Percentiles rank a stretch among this genome's conserved stretches.
These are phyloP conservation scores for Scheffersomyces lignosus DNA, from an alignment of 805 yeast genomes.

Conservation along the genomic window DNA sequence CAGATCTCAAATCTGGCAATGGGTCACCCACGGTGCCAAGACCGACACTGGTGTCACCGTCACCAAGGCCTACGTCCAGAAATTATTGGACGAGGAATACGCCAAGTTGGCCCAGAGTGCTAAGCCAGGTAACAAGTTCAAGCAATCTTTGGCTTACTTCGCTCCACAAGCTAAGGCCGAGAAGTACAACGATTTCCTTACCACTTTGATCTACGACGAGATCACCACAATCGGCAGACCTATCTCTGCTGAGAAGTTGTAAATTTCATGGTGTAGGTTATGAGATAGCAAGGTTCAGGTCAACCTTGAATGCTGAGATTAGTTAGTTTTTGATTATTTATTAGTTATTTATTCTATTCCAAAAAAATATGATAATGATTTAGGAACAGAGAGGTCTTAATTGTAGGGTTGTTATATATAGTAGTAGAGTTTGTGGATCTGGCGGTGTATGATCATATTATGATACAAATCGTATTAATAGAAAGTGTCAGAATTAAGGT, in stretches of 20 bases:
- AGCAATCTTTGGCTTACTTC: slow-evolving; percentile 67
- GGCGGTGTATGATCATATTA: too few species aligned
- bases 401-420: too few species aligned
- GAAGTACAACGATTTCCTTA: slow-evolving; percentile 74
- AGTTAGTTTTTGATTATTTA: too few species aligned
- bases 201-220: slow-evolving; percentile 74
- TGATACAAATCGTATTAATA: too few species aligned
- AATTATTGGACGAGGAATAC: slow-evolving; percentile 62
- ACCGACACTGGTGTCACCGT: slow-evolving; percentile 59
- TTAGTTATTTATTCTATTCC: too few species aligned
- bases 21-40: slow-evolving; percentile 72
- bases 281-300: too few species aligned
- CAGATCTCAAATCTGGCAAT: slow-evolving; percentile 77
- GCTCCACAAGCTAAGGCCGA: slow-evolving; percentile 72
- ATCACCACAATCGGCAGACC: slow-evolving; percentile 56
- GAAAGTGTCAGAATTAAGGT: too few species aligned
- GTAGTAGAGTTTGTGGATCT: too few species aligned
- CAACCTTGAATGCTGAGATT: too few species aligned
- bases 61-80: slow-evolving; percentile 58
- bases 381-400: too few species aligned
- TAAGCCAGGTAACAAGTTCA: slow-evolving; percentile 63
- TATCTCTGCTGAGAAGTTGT: slow-evolving; percentile 41
- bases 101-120: slow-evolving; percentile 48
- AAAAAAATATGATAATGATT: too few species aligned
- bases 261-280: slow-evolving; percentile 9